Evolutionary conservation across 1,139 yeast genomes (phyloP), one percentile per base, ranked within the genome.

Genomic region (Geotrichum candidum): DNA sequence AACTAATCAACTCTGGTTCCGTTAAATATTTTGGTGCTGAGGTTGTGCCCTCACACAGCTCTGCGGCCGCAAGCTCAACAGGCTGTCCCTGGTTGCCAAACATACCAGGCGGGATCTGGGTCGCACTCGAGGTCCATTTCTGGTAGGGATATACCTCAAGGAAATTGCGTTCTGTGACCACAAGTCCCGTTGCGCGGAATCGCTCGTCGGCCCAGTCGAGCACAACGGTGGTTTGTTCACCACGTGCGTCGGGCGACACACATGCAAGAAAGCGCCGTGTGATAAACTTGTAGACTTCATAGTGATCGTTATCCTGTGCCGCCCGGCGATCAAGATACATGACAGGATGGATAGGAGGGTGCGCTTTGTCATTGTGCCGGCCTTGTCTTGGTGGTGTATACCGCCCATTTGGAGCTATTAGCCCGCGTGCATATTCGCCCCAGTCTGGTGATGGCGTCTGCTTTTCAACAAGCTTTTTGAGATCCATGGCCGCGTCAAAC

Each of bases 261-360:
- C 96, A 87, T 0, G 98, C 99, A 53, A 95, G 73, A 69, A 91
- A 95, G 62, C 95, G 85, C 61, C 97, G 79, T 0, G 88, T 90
- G 1, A 95, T 86, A 69, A 89, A 91, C 70, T 90, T 96, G 72
- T 92, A 94, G 0, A 95, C 94, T 65, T 83, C 85, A 69, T 82
- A 82, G 66, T 89, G 89, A 22, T 68, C 71, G 56, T 81, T 82
- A 0, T 78, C 77, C 5, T 76, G 76, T 25, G 77, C 69, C 3
- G 78, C 74, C 5, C 73, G 61, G 22, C 73, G 73, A 45, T 78
- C 72, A 1, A 77, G 72, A 2, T 77, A 79, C 9, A 65, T 62
- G 10, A 69, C 73, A 1, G 99, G 99, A 72, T 95, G 98, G 64
- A 95, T 95, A 0, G 99, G 98, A 2, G 99, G 99, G 80, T 95